phyloP scores from a whole-genome alignment of 116 monocot genomes.

The Papilionanthe hybrid region DNA sequence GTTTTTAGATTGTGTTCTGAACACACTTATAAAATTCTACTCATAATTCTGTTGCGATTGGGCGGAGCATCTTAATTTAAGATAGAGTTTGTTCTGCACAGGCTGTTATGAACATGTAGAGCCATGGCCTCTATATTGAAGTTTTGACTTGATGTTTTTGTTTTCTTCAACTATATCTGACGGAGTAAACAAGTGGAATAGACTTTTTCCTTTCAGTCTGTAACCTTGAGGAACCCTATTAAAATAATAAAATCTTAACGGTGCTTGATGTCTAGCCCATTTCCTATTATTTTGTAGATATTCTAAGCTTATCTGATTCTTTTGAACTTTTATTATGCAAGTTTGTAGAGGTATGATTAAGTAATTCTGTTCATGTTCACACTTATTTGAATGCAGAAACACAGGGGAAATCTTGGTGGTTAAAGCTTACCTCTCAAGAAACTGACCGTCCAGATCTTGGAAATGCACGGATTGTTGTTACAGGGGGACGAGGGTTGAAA shows the following conservation, averaged over 20 bases:
- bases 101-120: neutral
- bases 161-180: neutral
- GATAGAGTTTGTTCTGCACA: neutral
- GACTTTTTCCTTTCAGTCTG: neutral
- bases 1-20: conserved; percentile 1
- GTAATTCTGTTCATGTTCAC: neutral
- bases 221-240: neutral
- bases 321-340: neutral
- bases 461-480: conserved; percentile 84
- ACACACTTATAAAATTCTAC: neutral
- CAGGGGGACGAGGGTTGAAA: conserved; percentile 90
- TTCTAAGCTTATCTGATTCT: neutral
- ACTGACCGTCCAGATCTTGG: conserved; percentile 88
- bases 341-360: neutral
- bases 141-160: neutral
- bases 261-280: neutral
- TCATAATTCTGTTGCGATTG: neutral
- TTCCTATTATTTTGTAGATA: neutral
- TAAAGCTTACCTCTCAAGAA: conserved; percentile 64
- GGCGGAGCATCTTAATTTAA: neutral
- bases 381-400: conserved; percentile 30
- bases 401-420: conserved; percentile 72
- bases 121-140: neutral
- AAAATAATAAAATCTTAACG: neutral
- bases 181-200: neutral